phyloP scores from a whole-genome alignment of 257 asterid genomes.

The Scutellaria barbata region DNA sequence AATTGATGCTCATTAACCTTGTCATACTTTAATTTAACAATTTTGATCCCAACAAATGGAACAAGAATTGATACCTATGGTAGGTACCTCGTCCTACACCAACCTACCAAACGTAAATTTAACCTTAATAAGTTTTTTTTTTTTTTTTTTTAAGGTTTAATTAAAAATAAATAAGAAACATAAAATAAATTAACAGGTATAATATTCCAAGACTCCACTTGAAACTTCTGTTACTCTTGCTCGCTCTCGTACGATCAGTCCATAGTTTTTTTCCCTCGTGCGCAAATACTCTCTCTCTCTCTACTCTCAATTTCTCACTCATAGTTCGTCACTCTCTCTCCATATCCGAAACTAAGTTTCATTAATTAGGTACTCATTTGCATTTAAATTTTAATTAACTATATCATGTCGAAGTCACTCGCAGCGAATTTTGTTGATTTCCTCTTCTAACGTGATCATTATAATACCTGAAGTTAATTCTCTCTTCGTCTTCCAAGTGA shows the following conservation, averaged over 20 bases:
- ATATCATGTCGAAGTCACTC: slow-evolving; percentile 35
- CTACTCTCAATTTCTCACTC: slow-evolving; percentile 15
- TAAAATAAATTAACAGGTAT: not conserved
- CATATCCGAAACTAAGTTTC: slow-evolving; percentile 30
- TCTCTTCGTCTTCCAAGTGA: slow-evolving; percentile 27
- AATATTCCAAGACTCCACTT: slow-evolving; percentile 26
- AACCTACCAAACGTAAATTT: too few species aligned
- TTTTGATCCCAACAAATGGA: too few species aligned
- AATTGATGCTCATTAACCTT: too few species aligned
- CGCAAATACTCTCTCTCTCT: slow-evolving; percentile 26
- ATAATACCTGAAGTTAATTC: not conserved
- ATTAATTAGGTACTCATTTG: slow-evolving; percentile 37
- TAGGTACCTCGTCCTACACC: too few species aligned
- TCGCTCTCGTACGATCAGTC: slow-evolving; percentile 25
- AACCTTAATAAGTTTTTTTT: too few species aligned
- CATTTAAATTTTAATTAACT: slow-evolving; percentile 9
- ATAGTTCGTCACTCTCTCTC: slow-evolving; percentile 23
- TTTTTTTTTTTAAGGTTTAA: not conserved
- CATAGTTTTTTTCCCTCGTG: slow-evolving; percentile 19
- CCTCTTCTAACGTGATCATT: slow-evolving; percentile 25
- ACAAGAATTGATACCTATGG: too few species aligned
- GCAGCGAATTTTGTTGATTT: slow-evolving; percentile 26
- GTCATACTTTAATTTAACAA: too few species aligned
- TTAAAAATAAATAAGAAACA: not conserved
- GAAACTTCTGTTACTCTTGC: slow-evolving; percentile 26